Evolutionary conservation across 768 basidiomycete genomes (phyloP).

Genomic region (Phylloporus sp.): DNA sequence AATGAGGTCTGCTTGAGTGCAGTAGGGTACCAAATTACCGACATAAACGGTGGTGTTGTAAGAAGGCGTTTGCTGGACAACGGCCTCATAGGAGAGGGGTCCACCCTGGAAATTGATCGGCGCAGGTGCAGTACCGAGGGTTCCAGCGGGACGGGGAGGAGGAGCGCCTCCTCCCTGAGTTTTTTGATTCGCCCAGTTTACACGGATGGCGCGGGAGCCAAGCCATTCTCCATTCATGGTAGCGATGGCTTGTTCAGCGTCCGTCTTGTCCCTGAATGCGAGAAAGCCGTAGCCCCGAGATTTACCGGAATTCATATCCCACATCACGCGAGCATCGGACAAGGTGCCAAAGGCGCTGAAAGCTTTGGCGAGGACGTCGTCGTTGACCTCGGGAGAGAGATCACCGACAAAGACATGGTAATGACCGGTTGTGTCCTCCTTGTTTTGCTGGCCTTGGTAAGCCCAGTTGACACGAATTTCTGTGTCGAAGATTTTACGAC

Average conservation of each 20-base stretch:
- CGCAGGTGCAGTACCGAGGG: conserved; percentile 67
- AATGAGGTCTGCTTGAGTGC: conserved; percentile 95
- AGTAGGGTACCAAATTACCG: conserved; percentile 96
- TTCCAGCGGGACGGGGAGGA: conserved; percentile 39
- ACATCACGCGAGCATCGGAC: conserved; percentile 98
- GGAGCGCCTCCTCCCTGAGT: conserved; percentile 59
- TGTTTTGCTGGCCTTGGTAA: conserved; percentile 96
- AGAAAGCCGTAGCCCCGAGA: conserved; percentile 97
- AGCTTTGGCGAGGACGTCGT: conserved; percentile 93
- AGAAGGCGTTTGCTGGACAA: conserved; percentile 87
- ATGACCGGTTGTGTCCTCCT: conserved; percentile 97
- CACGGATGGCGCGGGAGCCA: conserved; percentile 94
- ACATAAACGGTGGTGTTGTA: conserved; percentile 98
- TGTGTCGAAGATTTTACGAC: conserved; percentile 98
- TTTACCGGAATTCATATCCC: conserved; percentile 99
- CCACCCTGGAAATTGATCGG: conserved; percentile 90
- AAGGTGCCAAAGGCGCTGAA: conserved; percentile 96
- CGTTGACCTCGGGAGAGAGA: conserved; percentile 97
- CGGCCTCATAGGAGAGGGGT: conserved; percentile 87
- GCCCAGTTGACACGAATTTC: conserved; percentile 99
- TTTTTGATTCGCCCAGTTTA: conserved; percentile 99
- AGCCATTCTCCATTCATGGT: conserved; percentile 99
- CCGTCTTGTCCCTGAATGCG: conserved; percentile 97
- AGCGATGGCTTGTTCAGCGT: conserved; percentile 98
- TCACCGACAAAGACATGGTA: conserved; percentile 99